Evolutionary conservation across 352 stramenopile species (phyloP), one percentile per base, ranked within the genome.

Genomic region (Blastocystis sp.): DNA sequence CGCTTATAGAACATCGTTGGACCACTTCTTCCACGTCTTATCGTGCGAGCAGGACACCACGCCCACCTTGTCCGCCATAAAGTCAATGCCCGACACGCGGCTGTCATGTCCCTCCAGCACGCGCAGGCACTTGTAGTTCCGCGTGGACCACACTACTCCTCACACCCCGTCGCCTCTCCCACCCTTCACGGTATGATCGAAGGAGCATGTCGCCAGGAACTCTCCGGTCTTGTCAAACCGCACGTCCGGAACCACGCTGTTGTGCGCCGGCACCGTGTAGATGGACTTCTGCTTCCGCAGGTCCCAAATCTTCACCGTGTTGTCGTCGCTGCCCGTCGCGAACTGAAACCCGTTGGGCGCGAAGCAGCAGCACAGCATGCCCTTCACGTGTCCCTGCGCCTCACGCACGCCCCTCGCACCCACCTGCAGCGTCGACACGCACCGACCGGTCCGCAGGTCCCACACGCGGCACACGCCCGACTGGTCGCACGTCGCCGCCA

Each of bases 21-120:
- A 93, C 94, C 94, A 97, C 6, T 95, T 92, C 90, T 97, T 97
- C 89, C 96, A 95, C 7, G 94, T 97, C 57, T 94, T 93, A 69
- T 97, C 94, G 66, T 95, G 95, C 6, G 93, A 94, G 68, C 93
- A 95, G 2, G 94, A 95, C 17, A 96, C 94, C 38, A 96, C 48
- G 89, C 95, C 93, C 78, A 91, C 93, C 76, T 96, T 94, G 76
- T 97, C 93, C 10, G 91, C 91, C 28, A 93, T 90, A 65, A 96
- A 95, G 89, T 96, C 94, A n/a, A 93, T 93, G 3, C 92, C 91
- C 91, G 95, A 95, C 42, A 97, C 92, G 88, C 95, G 95, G 61
- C 94, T 94, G 76, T 97, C 94, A 89, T 96, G 94, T 64, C 93
- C 94, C 45, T 93, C 92, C 57, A 97, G 91, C 62, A 92, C 94